These are phyloP conservation scores for Tricholoma matsutake DNA, from an alignment of 768 basidiomycete genomes.

Conservation along the genomic window DNA sequence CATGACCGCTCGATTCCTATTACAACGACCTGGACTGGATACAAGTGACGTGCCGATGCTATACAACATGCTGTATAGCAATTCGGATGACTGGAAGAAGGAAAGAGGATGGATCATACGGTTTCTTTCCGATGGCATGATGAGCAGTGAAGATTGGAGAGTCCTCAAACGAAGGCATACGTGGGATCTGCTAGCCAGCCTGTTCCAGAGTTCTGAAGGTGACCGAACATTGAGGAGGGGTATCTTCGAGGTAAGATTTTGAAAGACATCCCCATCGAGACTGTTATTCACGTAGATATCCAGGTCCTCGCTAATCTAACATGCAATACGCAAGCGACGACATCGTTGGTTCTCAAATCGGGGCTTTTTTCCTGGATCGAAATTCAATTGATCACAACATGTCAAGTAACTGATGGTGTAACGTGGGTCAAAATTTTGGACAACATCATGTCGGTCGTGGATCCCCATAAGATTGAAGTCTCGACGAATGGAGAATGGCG, in stretches of 20 bases:
- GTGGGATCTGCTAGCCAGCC: constrained; percentile 82
- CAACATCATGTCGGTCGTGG: constrained; percentile 53
- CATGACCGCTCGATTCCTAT: constrained; percentile 78
- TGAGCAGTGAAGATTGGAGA: constrained; percentile 73
- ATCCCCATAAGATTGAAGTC: constrained; percentile 48
- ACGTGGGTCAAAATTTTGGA: constrained; percentile 68
- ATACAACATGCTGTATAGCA: constrained; percentile 83
- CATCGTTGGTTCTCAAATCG: constrained; percentile 68
- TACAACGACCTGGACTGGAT: constrained; percentile 86
- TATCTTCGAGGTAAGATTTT: constrained; percentile 59
- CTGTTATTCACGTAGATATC: neutral
- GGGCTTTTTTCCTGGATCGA: constrained; percentile 81
- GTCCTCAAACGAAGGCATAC: constrained; percentile 79
- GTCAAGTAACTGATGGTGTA: constrained; percentile 36
- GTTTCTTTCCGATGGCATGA: constrained; percentile 80
- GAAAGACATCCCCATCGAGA: neutral
- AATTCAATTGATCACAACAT: constrained; percentile 51
- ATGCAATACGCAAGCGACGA: constrained; percentile 62
- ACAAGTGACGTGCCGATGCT: constrained; percentile 85
- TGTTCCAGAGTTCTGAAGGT: constrained; percentile 64
- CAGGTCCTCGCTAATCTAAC: constrained; percentile 78
- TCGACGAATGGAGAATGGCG: constrained; percentile 63
- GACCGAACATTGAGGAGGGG: constrained; percentile 52
- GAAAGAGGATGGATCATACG: constrained; percentile 88
- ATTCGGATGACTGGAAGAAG: constrained; percentile 76